Evolutionary conservation across 73 alveolate genomes (phyloP), one percentile per base, ranked within the genome.

Genomic region (Paramecium biaurelia): DNA sequence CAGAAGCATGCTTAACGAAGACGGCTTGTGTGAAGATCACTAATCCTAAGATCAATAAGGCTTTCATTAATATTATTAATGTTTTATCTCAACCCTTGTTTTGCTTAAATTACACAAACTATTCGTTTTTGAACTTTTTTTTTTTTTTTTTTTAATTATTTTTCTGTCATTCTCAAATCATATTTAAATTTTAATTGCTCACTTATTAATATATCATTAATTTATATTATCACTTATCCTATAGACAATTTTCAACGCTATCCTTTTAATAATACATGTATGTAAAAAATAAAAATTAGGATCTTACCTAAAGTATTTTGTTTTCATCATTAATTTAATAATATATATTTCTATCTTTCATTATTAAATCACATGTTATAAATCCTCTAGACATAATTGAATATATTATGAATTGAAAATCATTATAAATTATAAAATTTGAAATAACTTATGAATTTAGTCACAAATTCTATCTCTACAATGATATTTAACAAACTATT

Each of bases 1-100:
- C 90, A 43, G 90, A 79, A 24, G 74, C 90, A 18, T 79, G 45
- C 74, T 79, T 79, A 42, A 79, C 90, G 76, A 79, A 79, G 90
- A 79, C 90, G 70, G 90, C 90, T 42, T 38, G 56, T 32, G 90
- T 42, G 70, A 79, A 43, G 30, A 47, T 35, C 86, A 72, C 90
- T 79, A 79, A 79, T 79, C 90, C 90, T 79, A 79, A 79, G 76
- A 79, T 20, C 47, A 79, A 26, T 23, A 79, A 21, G 14, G 90
- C 72, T 79, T 79, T 79, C 90, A 79, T 79, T 42, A 79, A 20
- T 43, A 74, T 11, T 42, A 79, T 42, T 79, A 79, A 41, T 79
- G 59, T 28, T 34, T 34, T 21, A 7, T 28, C 63, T 63, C 26
- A 35, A 12, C 41, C 18, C 86, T 38, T 21, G 35, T 72, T n/a